Evolutionary conservation across 345 rosid species (phyloP), one percentile per base, ranked within the genome.

Genomic region (Hevea brasiliensis): DNA sequence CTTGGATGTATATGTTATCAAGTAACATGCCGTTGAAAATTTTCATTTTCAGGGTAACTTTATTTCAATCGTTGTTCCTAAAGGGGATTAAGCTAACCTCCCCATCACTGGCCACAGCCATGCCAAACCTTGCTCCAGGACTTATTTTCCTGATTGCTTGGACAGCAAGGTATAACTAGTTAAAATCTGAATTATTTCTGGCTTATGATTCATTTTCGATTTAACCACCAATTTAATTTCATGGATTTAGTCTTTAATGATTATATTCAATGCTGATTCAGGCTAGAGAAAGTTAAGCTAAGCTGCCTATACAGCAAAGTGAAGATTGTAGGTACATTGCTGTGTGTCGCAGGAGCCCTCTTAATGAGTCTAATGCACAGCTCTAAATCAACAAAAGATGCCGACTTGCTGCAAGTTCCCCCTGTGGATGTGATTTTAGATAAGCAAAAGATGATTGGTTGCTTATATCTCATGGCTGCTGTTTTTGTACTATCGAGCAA

Each of bases 71-170:
- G 54, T 73, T 93, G 35, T 90, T 83, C 79, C 83, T 96, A 23
- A 74, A 91, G 77, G 98, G 98, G 62, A 89, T 96, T 71, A 76
- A 88, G 75, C 82, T 87, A 42, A 93, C 99, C 2, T 93, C 98
- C 47, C 93, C 99, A 27, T 87, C 97, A 71, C 70, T 93, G 81
- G 99, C 98, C 11, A 93, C 98, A 51, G 96, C 99, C 60, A 96
- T 96, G 99, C 96, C 95, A 44, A 96, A 96, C 80, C 92, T 96
- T 27, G 89, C 91, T 78, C 99, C 98, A 0, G 98, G 90, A 47
- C 79, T 96, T 41, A 91, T 96, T 68, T 96, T 96, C 69, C 64
- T 87, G 65, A 96, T 93, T 50, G 98, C 98, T 42, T 93, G 99
- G 98, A 62, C 78, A 77, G 72, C 80, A 58, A 85, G 96, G 96